Percentiles rank a stretch among this genome's conserved stretches.
Conservation (phyloP, 192 early-diverging fungal genomes). For the Rhizophagus clarus region DNA sequence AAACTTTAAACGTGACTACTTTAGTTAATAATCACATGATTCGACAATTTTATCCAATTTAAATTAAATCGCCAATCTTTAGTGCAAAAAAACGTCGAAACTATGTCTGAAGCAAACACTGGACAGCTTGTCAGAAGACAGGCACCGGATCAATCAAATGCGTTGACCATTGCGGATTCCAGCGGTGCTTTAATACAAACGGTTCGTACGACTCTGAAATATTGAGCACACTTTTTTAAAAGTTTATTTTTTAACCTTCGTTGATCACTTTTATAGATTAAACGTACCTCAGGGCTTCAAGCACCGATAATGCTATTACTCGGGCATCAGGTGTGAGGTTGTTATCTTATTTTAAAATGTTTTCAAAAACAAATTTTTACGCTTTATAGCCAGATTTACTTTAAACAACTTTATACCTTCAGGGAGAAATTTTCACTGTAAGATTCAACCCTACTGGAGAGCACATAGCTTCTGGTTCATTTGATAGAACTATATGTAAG, state of each 20-base stretch:
- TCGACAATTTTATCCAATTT: no score
- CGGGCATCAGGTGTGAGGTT: conserved; percentile 64
- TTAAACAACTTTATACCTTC: conserved; percentile 33
- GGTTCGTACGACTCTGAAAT: conserved; percentile 26
- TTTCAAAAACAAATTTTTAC: neutral
- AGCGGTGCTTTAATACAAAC: conserved; percentile 41
- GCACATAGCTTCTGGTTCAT: conserved; percentile 79
- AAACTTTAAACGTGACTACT: no score
- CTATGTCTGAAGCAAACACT: neutral
- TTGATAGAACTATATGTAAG: conserved; percentile 83
- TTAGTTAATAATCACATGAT: no score
- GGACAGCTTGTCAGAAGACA: conserved; percentile 42
- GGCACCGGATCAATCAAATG: conserved; percentile 40
- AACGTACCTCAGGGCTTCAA: conserved; percentile 75
- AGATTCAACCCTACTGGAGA: conserved; percentile 86
- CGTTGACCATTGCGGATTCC: conserved; percentile 38
- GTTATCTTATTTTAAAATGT: conserved; percentile 11
- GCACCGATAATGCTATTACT: conserved; percentile 87
- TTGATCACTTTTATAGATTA: neutral
- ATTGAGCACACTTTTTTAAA: no score
- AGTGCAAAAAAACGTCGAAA: neutral
- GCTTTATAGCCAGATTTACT: conserved; percentile 37
- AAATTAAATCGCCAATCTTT: no score
- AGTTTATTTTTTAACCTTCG: neutral
- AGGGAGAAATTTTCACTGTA: conserved; percentile 80